Evolutionary conservation across 331 rosid genomes (phyloP), one percentile per base, ranked within the genome.

Genomic region (Rosa hybrid): DNA sequence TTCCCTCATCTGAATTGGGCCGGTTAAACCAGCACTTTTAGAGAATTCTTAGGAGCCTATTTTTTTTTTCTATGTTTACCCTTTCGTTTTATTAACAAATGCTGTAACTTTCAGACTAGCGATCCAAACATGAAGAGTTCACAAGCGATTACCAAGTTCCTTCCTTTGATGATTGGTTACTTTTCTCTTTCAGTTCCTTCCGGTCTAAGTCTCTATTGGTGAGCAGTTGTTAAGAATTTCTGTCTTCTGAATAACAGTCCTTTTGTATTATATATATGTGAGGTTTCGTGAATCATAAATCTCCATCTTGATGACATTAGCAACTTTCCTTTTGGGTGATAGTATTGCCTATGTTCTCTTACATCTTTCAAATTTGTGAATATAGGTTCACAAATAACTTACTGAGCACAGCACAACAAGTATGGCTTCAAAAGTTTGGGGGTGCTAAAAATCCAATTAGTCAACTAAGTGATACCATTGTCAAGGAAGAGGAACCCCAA

Each of bases 121-220:
- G 97, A 93, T 86, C 97, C 99, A 73, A 93, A 82, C 91, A 81
- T 88, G 98, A 94, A 94, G 94, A 89, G 72, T 88, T 88, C 97
- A 79, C 98, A 89, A 84, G 85, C 81, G 38, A 67, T 90, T 75
- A 90, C 97, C 77, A 86, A 94, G 84, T 53, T 90, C 77, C 94
- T 94, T 82, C 98, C 97, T 23, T 85, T 94, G 77, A 80, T 94
- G 94, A 93, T 96, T 62, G 99, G 99, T 79, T 96, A 96, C 81
- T 96, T 96, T 86, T 83, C 99, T 53, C 97, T 96, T 39, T 96
- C 99, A 59, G 99, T 96, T 81, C 99, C 99, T 85, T 96, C 99
- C 21, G 99, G 99, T 82, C 88, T 96, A 79, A 93, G 98, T 84
- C 99, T 96, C 80, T 94, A 94, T 81, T 92, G 98, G 97, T 94